Evolutionary conservation across 2,329 filamentous ascomycete genomes (phyloP).

Genomic region (Pseudonectria buxi): DNA sequence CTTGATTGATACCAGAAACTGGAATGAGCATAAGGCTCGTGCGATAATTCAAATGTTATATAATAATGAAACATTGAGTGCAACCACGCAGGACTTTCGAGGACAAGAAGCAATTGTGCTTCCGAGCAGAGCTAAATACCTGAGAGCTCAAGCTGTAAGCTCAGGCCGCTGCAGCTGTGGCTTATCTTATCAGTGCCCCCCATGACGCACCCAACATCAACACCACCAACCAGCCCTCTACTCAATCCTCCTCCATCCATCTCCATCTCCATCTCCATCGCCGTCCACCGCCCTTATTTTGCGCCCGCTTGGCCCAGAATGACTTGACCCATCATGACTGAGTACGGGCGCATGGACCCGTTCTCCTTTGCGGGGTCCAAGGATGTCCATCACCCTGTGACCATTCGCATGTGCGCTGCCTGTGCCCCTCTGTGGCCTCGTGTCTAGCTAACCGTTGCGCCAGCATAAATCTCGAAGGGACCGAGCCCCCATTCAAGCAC

Average conservation of each 20-base stretch:
- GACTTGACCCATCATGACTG: slow-evolving; percentile 29
- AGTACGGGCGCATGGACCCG: slow-evolving; percentile 67
- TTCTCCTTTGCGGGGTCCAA: slow-evolving; percentile 93
- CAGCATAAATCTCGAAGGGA: slow-evolving; percentile 43
- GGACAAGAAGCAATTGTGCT: too few relatives aligned
- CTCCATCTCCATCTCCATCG: slow-evolving; percentile 1
- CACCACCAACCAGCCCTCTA: background rate
- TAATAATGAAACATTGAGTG: too few relatives aligned
- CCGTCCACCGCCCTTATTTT: background rate
- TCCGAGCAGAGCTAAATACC: too few relatives aligned
- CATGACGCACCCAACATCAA: background rate
- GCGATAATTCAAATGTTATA: background rate
- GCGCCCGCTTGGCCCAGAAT: slow-evolving; percentile 11
- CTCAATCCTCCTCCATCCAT: too few relatives aligned
- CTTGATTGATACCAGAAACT: background rate
- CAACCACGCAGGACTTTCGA: too few relatives aligned
- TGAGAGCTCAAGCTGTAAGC: too few relatives aligned
- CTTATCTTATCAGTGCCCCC: too few relatives aligned
- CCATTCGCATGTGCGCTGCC: slow-evolving; percentile 53
- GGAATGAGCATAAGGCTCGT: background rate
- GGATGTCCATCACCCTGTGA: slow-evolving; percentile 67
- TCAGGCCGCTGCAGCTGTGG: too few relatives aligned
- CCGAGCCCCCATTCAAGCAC: slow-evolving; percentile 33
- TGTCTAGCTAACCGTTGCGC: slow-evolving; percentile 9
- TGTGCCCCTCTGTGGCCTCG: slow-evolving; percentile 1